Evolutionary conservation across 2,329 filamentous ascomycete species (phyloP).

Genomic region (Talaromyces verruculosus): DNA sequence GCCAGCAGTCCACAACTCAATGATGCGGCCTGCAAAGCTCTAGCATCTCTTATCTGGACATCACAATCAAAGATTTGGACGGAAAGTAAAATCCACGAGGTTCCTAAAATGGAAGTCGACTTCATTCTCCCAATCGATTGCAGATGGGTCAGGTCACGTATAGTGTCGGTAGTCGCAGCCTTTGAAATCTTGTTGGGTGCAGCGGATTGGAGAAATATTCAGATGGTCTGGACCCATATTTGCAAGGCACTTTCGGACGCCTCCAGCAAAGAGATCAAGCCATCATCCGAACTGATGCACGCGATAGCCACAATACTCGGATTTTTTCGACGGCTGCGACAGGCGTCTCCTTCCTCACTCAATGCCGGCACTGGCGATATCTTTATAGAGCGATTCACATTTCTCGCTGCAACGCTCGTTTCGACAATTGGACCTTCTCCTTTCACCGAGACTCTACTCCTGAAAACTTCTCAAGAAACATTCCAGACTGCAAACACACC

Average conservation of each 20-base stretch:
- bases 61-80: conserved; percentile 64
- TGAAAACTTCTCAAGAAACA: conserved; percentile 56
- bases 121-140: conserved; percentile 82
- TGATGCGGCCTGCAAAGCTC: conserved; percentile 64
- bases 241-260: conserved; percentile 60
- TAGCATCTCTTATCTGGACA: conserved; percentile 65
- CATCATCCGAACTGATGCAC: conserved; percentile 76
- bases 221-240: conserved; percentile 63
- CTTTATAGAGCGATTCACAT: conserved; percentile 54
- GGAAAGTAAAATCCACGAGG: conserved; percentile 67
- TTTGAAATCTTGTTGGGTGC: conserved; percentile 56
- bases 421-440: conserved; percentile 50
- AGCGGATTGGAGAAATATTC: conserved; percentile 53
- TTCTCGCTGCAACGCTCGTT: conserved; percentile 54
- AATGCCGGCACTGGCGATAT: conserved; percentile 30
- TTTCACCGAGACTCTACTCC: conserved; percentile 53
- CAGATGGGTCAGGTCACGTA: conserved; percentile 80
- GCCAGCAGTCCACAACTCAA: conserved; percentile 52
- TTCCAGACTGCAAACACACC: conserved; percentile 49
- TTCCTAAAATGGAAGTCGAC: conserved; percentile 59
- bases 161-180: conserved; percentile 63
- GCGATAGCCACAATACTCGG: conserved; percentile 73
- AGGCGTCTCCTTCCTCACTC: conserved; percentile 47
- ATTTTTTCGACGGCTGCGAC: conserved; percentile 70
- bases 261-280: conserved; percentile 82